Evolutionary conservation across 805 yeast species (phyloP).

Genomic region (Candida xyloterini): DNA sequence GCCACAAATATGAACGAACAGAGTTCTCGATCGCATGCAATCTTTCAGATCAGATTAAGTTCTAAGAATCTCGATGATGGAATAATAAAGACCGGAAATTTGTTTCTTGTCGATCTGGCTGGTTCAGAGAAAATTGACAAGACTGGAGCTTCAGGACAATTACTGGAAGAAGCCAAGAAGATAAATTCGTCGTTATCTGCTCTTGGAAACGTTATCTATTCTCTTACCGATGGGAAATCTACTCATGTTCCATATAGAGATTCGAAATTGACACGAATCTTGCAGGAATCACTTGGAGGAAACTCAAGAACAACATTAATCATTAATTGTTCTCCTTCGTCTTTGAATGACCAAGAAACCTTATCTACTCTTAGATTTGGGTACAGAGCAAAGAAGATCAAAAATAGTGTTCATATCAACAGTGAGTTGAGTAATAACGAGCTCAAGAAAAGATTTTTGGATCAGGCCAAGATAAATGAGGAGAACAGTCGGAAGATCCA

Average conservation of each 20-base stretch:
- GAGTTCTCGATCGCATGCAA: constrained; percentile 78
- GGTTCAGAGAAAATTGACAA: constrained; percentile 81
- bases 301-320: constrained; percentile 74
- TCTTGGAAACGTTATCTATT: constrained; percentile 76
- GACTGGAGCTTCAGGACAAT: constrained; percentile 73
- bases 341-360: constrained; percentile 58
- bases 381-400: constrained; percentile 62
- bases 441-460: constrained; percentile 22
- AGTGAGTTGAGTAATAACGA: constrained; percentile 27
- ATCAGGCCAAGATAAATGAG: constrained; percentile 22
- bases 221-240: constrained; percentile 66
- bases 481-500: constrained; percentile 21
- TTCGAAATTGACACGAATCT: constrained; percentile 71
- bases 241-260: constrained; percentile 73
- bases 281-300: constrained; percentile 81
- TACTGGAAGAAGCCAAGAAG: constrained; percentile 79
- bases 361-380: constrained; percentile 74
- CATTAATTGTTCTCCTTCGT: constrained; percentile 68
- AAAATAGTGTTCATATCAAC: constrained; percentile 63
- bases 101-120: constrained; percentile 80
- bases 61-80: constrained; percentile 58
- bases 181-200: constrained; percentile 77
- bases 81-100: constrained; percentile 55
- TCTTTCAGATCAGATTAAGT: constrained; percentile 64
- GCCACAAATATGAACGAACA: constrained; percentile 69